phyloP scores from a whole-genome alignment of 2,329 filamentous ascomycete genomes.

The Metarhizium brunneum region DNA sequence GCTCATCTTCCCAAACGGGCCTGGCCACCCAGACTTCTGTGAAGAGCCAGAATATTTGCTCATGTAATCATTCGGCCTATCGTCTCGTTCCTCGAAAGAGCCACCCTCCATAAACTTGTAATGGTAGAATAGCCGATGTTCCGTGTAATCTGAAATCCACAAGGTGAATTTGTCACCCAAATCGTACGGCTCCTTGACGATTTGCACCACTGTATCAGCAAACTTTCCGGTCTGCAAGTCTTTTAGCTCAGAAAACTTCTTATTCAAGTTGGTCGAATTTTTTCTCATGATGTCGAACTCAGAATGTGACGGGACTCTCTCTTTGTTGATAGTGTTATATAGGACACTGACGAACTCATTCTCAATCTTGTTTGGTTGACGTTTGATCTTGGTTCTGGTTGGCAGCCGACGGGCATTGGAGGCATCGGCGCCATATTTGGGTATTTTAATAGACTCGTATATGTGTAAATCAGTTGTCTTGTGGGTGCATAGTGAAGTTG shows the following conservation, averaged over 20 bases:
- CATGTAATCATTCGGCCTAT: conserved; percentile 48
- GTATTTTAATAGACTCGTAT: conserved; percentile 25
- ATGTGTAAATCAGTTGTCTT: conserved; percentile 33
- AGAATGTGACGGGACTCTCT: conserved; percentile 28
- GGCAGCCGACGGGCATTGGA: conserved; percentile 16
- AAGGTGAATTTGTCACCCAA: conserved; percentile 43
- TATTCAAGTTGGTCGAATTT: conserved; percentile 32
- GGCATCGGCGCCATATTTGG: conserved; percentile 27
- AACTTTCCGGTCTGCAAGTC: conserved; percentile 49
- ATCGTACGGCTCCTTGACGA: conserved; percentile 46
- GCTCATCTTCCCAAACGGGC: conserved; percentile 64
- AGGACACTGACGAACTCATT: conserved; percentile 38
- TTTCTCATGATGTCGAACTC: conserved; percentile 32
- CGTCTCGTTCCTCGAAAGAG: conserved; percentile 30
- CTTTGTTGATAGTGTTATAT: conserved; percentile 35
- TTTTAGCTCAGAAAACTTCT: conserved; percentile 57
- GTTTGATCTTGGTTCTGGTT: conserved; percentile 11
- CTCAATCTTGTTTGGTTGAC: conserved; percentile 17
- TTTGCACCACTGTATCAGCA: conserved; percentile 62
- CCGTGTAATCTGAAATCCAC: conserved; percentile 77
- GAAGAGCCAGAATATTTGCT: conserved; percentile 14
- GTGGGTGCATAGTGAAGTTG: conserved; percentile 35
- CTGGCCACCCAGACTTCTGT: conserved; percentile 46
- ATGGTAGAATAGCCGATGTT: conserved; percentile 54
- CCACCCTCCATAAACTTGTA: conserved; percentile 24